A percentile compares a stretch with the other conserved stretches of the same genome.
These are phyloP conservation scores for Saxophila tyrrhenica DNA, from an alignment of 495 filamentous ascomycete genomes.

Conservation along the genomic window DNA sequence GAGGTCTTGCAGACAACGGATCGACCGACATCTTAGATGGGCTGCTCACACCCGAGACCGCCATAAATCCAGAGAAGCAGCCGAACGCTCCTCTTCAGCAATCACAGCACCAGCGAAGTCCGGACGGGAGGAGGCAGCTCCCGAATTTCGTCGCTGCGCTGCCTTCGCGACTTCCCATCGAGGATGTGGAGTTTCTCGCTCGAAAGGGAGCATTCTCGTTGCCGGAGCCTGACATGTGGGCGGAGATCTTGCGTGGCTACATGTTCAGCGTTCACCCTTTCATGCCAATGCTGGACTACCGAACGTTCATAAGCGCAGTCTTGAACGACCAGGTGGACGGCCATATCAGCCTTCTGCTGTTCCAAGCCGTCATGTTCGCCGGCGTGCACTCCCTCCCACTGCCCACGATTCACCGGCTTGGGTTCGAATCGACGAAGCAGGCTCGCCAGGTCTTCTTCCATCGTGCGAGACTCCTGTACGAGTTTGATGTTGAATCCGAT, in stretches of 20 bases:
- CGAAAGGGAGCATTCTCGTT: slow-evolving; percentile 65
- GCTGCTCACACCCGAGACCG: background rate
- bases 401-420: slow-evolving; percentile 53
- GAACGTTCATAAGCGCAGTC: slow-evolving; percentile 52
- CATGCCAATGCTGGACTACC: slow-evolving; percentile 75
- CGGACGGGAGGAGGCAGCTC: background rate
- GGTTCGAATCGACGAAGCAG: slow-evolving; percentile 56
- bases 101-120: background rate
- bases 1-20: no score
- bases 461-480: slow-evolving; percentile 50
- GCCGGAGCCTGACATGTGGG: slow-evolving; percentile 54
- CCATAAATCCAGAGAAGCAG: background rate
- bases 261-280: slow-evolving; percentile 78
- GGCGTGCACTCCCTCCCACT: slow-evolving; percentile 68
- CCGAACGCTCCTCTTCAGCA: background rate
- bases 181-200: slow-evolving; percentile 64
- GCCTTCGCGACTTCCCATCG: slow-evolving; percentile 52
- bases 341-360: slow-evolving; percentile 62
- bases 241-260: slow-evolving; percentile 62
- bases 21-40: background rate
- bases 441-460: slow-evolving; percentile 68
- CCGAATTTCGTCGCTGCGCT: slow-evolving; percentile 56
- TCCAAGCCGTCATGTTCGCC: slow-evolving; percentile 75
- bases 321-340: slow-evolving; percentile 54
- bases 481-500: slow-evolving; percentile 77